Base-by-base conservation (phyloP, 306 rosid genomes). In the Notholithocarpus densiflorus region DNA sequence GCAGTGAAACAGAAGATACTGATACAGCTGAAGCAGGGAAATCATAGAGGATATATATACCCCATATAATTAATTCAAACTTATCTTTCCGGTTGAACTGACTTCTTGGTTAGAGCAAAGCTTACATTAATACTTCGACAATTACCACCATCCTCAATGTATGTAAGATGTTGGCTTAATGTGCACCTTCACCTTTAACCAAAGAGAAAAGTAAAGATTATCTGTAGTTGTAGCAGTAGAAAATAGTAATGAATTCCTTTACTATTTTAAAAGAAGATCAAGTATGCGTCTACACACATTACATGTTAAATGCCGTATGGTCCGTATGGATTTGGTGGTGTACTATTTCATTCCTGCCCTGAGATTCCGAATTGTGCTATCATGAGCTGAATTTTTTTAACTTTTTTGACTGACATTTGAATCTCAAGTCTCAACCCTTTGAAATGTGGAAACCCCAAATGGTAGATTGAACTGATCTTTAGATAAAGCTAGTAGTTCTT, bases 1-100 rank as follows among this genome's bases (percentile, higher is more conserved):
- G 79, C 73, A 43, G 61, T 32, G 72, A 77, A 70, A 80, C 71
- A 56, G 85, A 85, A 75, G 86, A 82, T 55, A 71, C 19, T 2
- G 75, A 79, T 19, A 12, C 74, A 68, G 75, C 74, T 0, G 78
- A 77, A 59, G 80, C 51, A 60, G 59, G 71, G 75, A 82, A 73
- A 72, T 73, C 81, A 32, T 85, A 82, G 77, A 19, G 64, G 4
- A 17, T 23, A 13, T 11, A 48, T 20, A n/a, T 26, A 18, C 45
- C 34, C 21, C 66, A 5, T 7, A 40, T 27, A 43, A 74, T 62
- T 62, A 27, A 61, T 75, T 5, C 19, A 1, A 70, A 14, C 10
- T 13, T 43, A 20, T 70, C 5, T 70, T 70, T 70, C n/a, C 14
- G 29, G 56, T 11, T 70, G 74, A 23, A 70, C 19, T 66, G 40